Conservation (phyloP, 2,329 filamentous ascomycete genomes). For the Cercospora sp. region DNA sequence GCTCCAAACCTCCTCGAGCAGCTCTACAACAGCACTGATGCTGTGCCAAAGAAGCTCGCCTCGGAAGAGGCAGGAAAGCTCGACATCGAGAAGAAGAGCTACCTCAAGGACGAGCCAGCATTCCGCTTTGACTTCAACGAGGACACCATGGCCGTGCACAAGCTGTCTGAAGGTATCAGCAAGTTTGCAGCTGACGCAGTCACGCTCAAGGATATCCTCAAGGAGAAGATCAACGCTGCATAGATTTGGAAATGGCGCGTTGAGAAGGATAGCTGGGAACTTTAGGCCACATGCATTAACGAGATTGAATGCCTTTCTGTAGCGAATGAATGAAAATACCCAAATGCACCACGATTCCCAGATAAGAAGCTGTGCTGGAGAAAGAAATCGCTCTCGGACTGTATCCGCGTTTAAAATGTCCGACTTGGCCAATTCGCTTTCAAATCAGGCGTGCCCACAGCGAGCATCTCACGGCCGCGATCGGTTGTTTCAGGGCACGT, state of each 20-base stretch:
- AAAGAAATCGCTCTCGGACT: not conserved
- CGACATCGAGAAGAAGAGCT: slow-evolving; percentile 82
- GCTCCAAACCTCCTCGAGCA: slow-evolving; percentile 93
- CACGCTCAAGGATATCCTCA: slow-evolving; percentile 89
- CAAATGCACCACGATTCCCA: not conserved
- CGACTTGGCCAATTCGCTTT: not conserved
- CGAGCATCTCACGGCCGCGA: slow-evolving; percentile 5
- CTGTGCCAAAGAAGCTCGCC: slow-evolving; percentile 92
- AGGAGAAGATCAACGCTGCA: slow-evolving; percentile 68
- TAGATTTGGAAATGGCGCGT: not conserved
- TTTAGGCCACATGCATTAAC: slow-evolving; percentile 5
- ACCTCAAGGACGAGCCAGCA: slow-evolving; percentile 81
- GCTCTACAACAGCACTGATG: slow-evolving; percentile 77
- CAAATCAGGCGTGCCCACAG: not conserved
- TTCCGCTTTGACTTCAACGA: slow-evolving; percentile 99
- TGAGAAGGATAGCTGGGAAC: not conserved
- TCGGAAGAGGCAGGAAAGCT: slow-evolving; percentile 64
- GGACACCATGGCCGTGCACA: slow-evolving; percentile 98
- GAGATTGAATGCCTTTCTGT: slow-evolving; percentile 3
- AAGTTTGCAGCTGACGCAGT: slow-evolving; percentile 97
- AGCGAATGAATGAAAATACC: slow-evolving; percentile 17
- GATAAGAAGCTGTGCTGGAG: not conserved
- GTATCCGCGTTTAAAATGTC: not conserved
- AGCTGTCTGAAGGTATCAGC: slow-evolving; percentile 98
- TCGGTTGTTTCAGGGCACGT: slow-evolving; percentile 8